phyloP scores from a whole-genome alignment of 768 basidiomycete genomes.

The Lactarius vividus region DNA sequence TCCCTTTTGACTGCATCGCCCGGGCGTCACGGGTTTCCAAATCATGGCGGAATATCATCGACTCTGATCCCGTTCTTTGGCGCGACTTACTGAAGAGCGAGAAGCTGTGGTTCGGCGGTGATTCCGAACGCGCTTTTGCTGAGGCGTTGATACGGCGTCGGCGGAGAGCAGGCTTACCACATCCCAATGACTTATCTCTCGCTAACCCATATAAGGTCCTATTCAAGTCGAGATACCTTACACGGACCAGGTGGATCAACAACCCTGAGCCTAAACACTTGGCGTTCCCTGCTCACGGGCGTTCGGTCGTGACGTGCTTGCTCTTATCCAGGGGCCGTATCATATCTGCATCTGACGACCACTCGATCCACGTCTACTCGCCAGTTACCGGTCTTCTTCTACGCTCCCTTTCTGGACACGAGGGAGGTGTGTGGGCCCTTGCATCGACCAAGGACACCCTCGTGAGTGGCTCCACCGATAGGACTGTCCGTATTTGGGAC shows the following conservation, averaged over 20 bases:
- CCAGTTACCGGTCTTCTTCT: conserved; percentile 77
- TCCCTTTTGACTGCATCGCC: conserved; percentile 79
- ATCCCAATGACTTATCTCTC: conserved; percentile 55
- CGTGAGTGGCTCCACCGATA: conserved; percentile 91
- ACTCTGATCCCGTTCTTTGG: conserved; percentile 90
- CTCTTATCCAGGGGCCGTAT: conserved; percentile 93
- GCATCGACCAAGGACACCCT: conserved; percentile 83
- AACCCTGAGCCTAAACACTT: conserved; percentile 70
- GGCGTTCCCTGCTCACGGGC: conserved; percentile 85
- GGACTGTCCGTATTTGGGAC: conserved; percentile 92
- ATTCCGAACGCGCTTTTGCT: conserved; percentile 79
- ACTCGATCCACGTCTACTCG: conserved; percentile 92
- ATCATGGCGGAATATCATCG: conserved; percentile 89
- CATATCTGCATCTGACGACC: conserved; percentile 96
- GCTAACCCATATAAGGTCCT: conserved; percentile 90
- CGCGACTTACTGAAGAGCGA: conserved; percentile 78
- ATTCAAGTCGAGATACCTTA: conserved; percentile 86
- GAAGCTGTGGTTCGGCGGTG: conserved; percentile 86
- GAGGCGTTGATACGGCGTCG: conserved; percentile 65
- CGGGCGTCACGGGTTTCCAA: conserved; percentile 86
- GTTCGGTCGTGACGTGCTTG: conserved; percentile 91
- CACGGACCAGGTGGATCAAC: conserved; percentile 75
- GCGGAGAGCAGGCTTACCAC: conserved; percentile 39
- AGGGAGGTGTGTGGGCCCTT: conserved; percentile 97
- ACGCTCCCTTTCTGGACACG: conserved; percentile 80